These are phyloP conservation scores for Hymenoscyphus albidus DNA, from an alignment of 2,329 filamentous ascomycete genomes.

Conservation along the genomic window DNA sequence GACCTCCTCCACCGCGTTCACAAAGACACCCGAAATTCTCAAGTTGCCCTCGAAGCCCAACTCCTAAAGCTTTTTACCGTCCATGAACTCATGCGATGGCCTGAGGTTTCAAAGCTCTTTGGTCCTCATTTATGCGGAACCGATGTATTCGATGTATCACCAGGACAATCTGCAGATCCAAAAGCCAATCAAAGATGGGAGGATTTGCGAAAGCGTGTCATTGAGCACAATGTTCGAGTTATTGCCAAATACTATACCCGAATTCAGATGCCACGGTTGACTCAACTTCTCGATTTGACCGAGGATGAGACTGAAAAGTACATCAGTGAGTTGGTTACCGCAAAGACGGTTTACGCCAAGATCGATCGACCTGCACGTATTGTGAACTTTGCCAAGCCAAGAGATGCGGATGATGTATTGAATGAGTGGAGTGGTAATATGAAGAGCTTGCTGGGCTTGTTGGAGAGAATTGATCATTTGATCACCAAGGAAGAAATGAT, in stretches of 20 bases:
- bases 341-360: slow-evolving; percentile 96
- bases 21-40: slow-evolving; percentile 74
- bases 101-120: slow-evolving; percentile 83
- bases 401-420: slow-evolving; percentile 90
- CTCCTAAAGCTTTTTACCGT: slow-evolving; percentile 93
- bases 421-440: slow-evolving; percentile 99
- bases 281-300: slow-evolving; percentile 82
- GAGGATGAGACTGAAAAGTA: slow-evolving; percentile 99
- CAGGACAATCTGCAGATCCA: slow-evolving; percentile 64
- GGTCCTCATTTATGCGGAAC: slow-evolving; percentile 82
- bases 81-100: slow-evolving; percentile 97
- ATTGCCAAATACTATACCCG: slow-evolving; percentile 98
- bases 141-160: slow-evolving; percentile 77
- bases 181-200: slow-evolving; percentile 87
- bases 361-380: slow-evolving; percentile 91
- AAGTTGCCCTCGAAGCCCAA: slow-evolving; percentile 75
- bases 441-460: slow-evolving; percentile 80
- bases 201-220: slow-evolving; percentile 94
- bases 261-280: slow-evolving; percentile 87
- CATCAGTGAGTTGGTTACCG: slow-evolving; percentile 93
- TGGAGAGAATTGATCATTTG: slow-evolving; percentile 93
- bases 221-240: slow-evolving; percentile 97
- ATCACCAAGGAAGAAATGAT: slow-evolving; percentile 99
- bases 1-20: slow-evolving; percentile 93
- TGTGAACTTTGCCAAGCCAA: slow-evolving; percentile 90